phyloP scores from a whole-genome alignment of 805 yeast species.

The Candida palmyrensis region DNA sequence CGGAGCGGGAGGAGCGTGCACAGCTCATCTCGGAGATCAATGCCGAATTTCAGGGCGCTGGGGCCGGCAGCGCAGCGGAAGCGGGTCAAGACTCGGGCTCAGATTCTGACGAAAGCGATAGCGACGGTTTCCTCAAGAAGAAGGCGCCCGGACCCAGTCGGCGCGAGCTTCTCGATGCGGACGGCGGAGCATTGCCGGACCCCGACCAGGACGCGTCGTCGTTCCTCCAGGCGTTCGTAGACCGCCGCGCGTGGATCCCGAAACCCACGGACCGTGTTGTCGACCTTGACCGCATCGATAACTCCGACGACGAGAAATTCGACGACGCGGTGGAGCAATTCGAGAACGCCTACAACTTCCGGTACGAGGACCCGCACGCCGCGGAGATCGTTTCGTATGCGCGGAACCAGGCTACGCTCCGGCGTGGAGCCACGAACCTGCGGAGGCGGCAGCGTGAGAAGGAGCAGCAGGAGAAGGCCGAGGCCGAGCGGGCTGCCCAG shows the following conservation, averaged over 20 bases:
- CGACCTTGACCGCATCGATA: slow-evolving; percentile 44
- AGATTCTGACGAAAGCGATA: slow-evolving; percentile 41
- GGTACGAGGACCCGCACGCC: slow-evolving; percentile 88
- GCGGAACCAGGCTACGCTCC: slow-evolving; percentile 85
- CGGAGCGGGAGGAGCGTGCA: slow-evolving; percentile 69
- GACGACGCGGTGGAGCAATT: slow-evolving; percentile 89
- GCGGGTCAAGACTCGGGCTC: slow-evolving; percentile 37
- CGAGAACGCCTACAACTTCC: slow-evolving; percentile 89
- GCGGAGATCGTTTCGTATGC: slow-evolving; percentile 93
- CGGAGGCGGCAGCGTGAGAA: slow-evolving; percentile 81
- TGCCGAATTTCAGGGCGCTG: slow-evolving; percentile 43
- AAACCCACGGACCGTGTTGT: slow-evolving; percentile 55
- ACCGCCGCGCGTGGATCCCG: slow-evolving; percentile 87
- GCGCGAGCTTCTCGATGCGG: slow-evolving; percentile 21
- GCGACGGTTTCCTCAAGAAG: slow-evolving; percentile 54
- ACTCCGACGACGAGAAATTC: slow-evolving; percentile 74
- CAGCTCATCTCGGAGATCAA: slow-evolving; percentile 76
- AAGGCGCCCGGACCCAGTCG: slow-evolving; percentile 29
- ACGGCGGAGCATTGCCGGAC: slow-evolving; percentile 50
- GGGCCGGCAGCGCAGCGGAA: background rate
- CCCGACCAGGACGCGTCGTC: slow-evolving; percentile 51
- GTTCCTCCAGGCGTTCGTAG: slow-evolving; percentile 70
- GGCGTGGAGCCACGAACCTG: slow-evolving; percentile 69
- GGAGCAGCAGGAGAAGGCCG: slow-evolving; percentile 48
- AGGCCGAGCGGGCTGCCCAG: slow-evolving; percentile 51